Evolutionary conservation across 495 filamentous ascomycete species (phyloP), one percentile per base, ranked within the genome.

Genomic region (Xylaria grammica): DNA sequence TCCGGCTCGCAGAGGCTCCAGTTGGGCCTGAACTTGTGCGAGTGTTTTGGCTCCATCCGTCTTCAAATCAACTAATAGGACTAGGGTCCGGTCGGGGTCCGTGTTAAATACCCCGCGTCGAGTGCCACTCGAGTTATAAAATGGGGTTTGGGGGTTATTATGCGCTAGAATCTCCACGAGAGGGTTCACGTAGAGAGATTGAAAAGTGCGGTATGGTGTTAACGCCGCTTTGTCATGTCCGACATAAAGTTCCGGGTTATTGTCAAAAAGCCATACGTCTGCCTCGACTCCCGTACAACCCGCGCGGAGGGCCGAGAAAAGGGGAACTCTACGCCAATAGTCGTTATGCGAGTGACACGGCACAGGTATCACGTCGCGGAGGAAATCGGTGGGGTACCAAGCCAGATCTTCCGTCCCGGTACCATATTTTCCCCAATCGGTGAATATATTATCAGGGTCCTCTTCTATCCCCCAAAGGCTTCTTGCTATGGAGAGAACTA

Each of bases 291-390:
- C 91, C 44, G 84, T 87, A 69, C 87, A 88, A 17, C 90, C 81
- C 36, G 85, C 88, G 32, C 82, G 80, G 9, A 92, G 74, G 3
- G 89, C 88, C 3, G 85, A 87, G 71, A 82, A 84, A 8, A 84
- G 67, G n/a, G 94, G 94, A 3, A 92, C 84, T 11, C 81, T 83
- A 6, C 92, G 89, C 88, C 87, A 96, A 77, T 96, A 96, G 78
- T 97, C 93, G 71, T 97, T 97, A 75, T 97, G 93, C 0, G 91
- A 94, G 74, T 91, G 85, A 52, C 89, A 92, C 4, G 79, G 82
- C 46, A 90, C 84, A 0, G 92, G 91, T 0, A 80, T 60, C 42
- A 94, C 85, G 65, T 89, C 90, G 10, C 86, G 82, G 5, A 91
- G 87, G 67, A 92, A 88, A 76, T 93, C 89, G 0, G 91, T 92